These are phyloP conservation scores for Russula griseocarnosa DNA, from an alignment of 768 basidiomycete species.

Conservation along the genomic window DNA sequence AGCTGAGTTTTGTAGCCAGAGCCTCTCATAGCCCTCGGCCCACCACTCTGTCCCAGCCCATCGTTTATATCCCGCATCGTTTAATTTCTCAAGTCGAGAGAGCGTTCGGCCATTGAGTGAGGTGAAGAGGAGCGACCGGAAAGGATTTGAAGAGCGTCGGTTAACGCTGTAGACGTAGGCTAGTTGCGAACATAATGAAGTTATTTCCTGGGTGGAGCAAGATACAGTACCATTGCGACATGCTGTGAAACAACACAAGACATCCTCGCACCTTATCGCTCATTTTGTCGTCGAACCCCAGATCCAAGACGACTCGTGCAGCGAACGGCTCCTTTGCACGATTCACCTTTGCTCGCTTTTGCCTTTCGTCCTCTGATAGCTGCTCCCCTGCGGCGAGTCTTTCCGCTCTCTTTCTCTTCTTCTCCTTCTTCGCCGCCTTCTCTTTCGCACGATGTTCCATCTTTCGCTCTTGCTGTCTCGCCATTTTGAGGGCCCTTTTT, in stretches of 20 bases:
- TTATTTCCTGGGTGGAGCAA: constrained; percentile 66
- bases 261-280: constrained; percentile 71
- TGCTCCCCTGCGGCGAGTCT: constrained; percentile 64
- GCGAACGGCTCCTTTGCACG: constrained; percentile 36
- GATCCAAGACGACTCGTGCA: constrained; percentile 75
- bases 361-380: constrained; percentile 42
- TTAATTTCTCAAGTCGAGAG: constrained; percentile 58
- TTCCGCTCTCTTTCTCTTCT: constrained; percentile 56
- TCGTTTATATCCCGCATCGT: constrained; percentile 64
- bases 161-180: constrained; percentile 91
- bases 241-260: neutral
- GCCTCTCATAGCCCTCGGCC: constrained; percentile 63
- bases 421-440: constrained; percentile 72
- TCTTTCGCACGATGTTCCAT: constrained; percentile 71
- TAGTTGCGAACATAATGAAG: constrained; percentile 83
- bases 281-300: constrained; percentile 93
- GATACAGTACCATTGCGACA: neutral
- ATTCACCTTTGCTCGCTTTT: constrained; percentile 31
- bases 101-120: constrained; percentile 71
- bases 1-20: constrained; percentile 48
- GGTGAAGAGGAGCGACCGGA: constrained; percentile 71
- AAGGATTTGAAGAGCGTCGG: constrained; percentile 63
- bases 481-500: constrained; percentile 71
- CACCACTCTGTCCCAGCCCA: constrained; percentile 87
- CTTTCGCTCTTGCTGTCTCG: constrained; percentile 61